Evolutionary conservation across 179 eudicot genomes (phyloP).

Genomic region (Gypsophila paniculata): DNA sequence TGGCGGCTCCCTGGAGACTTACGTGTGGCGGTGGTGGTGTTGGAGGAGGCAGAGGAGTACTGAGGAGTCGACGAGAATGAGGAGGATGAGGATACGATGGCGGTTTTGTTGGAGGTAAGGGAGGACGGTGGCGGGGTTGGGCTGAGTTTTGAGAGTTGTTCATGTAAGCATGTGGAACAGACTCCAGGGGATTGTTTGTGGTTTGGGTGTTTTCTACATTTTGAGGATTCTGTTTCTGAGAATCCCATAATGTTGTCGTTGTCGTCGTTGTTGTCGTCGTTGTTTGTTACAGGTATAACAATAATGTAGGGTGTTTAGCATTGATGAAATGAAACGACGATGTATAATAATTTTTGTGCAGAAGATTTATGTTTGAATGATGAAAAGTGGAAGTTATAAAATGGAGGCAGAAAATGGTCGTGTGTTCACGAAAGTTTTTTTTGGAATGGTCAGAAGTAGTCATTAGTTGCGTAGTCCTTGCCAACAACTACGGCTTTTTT

Average conservation of each 20-base stretch:
- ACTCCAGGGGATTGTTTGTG: conserved; percentile 38
- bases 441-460: too few species aligned
- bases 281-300: too few species aligned
- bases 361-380: too few species aligned
- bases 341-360: too few species aligned
- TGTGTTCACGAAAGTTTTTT: too few species aligned
- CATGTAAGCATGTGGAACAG: conserved; percentile 38
- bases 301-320: too few species aligned
- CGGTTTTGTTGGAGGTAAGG: conserved; percentile 1
- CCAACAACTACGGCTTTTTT: too few species aligned
- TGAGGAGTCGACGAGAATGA: conserved; percentile 29
- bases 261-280: too few species aligned
- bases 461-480: too few species aligned
- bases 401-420: too few species aligned
- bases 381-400: too few species aligned
- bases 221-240: conserved; percentile 34
- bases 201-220: conserved; percentile 37
- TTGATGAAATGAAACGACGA: too few species aligned
- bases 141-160: conserved; percentile 26
- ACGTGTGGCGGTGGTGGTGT: conserved; percentile 18
- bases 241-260: conserved; percentile 21
- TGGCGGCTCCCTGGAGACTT: conserved; percentile 17
- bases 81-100: conserved; percentile 17
- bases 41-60: conserved; percentile 21
- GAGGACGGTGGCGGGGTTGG: conserved; percentile 15